Evolutionary conservation across 163 green algal species (phyloP).

Genomic region (Chlorella variabilis): DNA sequence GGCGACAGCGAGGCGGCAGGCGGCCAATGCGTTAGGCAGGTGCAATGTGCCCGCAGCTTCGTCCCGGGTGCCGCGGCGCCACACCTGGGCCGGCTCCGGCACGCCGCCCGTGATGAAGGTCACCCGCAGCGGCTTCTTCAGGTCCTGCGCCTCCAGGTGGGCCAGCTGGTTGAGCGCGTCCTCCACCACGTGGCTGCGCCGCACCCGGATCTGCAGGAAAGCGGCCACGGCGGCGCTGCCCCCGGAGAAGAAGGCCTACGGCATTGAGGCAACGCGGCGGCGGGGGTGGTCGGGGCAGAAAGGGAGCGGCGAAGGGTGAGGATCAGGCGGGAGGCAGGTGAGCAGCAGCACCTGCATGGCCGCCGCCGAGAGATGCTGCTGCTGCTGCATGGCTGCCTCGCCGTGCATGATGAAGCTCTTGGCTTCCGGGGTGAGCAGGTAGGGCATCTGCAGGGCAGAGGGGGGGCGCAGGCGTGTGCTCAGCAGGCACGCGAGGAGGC

Average conservation of each 20-base stretch:
- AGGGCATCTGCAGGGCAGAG: constrained; percentile 46
- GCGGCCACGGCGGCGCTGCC: not conserved
- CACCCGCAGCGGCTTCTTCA: constrained; percentile 82
- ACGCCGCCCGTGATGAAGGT: constrained; percentile 56
- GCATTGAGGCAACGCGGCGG: too few species aligned
- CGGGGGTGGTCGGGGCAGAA: too few species aligned
- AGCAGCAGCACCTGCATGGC: constrained; percentile 35
- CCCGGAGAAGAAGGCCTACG: constrained; percentile 51
- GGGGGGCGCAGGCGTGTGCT: not conserved
- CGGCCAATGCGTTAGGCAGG: too few species aligned
- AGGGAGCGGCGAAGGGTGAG: too few species aligned
- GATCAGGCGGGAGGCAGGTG: too few species aligned
- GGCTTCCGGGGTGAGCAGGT: constrained; percentile 66
- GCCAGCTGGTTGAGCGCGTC: constrained; percentile 61
- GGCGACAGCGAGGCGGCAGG: too few species aligned
- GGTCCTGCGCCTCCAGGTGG: constrained; percentile 46
- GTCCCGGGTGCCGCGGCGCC: too few species aligned
- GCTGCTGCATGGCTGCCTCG: constrained; percentile 72
- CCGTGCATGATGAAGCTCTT: constrained; percentile 75
- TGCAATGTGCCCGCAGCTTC: too few species aligned
- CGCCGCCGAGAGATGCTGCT: constrained; percentile 49
- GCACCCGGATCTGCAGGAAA: constrained; percentile 58
- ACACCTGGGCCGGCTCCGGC: constrained; percentile 63
- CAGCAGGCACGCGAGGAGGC: not conserved
- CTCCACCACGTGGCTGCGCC: constrained; percentile 62